A percentile compares a stretch with the other conserved stretches of the same genome.
Evolutionary conservation across 306 rosid genomes (phyloP).

Genomic region (Psophocarpus tetragonolobus): DNA sequence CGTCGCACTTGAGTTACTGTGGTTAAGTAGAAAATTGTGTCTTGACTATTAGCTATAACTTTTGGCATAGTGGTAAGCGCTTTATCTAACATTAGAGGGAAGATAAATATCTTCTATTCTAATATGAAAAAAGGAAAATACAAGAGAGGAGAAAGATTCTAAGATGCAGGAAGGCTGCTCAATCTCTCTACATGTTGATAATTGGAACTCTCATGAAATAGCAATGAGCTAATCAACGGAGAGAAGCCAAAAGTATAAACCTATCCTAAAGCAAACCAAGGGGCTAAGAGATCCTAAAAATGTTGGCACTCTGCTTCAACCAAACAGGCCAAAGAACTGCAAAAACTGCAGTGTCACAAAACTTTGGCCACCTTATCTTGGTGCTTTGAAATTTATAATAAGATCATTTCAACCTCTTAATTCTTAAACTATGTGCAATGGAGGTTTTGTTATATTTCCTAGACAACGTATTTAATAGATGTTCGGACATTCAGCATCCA

Average conservation of each 20-base stretch:
- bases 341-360: background rate
- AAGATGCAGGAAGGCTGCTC: slow-evolving; percentile 1
- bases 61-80: too few species aligned
- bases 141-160: background rate
- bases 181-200: background rate
- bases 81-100: too few species aligned
- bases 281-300: background rate
- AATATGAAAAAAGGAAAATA: background rate
- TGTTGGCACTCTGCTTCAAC: background rate
- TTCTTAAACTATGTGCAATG: background rate
- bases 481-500: slow-evolving; percentile 1
- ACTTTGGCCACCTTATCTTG: background rate
- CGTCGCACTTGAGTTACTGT: too few species aligned
- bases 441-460: slow-evolving; percentile 1
- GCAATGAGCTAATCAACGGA: background rate
- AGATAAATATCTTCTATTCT: background rate
- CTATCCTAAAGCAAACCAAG: slow-evolving; percentile 4
- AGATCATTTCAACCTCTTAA: slow-evolving; percentile 4
- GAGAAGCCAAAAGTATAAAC: background rate
- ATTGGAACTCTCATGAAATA: slow-evolving; percentile 1
- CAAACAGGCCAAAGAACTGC: background rate
- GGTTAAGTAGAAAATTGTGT: too few species aligned
- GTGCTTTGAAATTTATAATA: background rate
- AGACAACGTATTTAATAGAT: slow-evolving; percentile 2
- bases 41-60: too few species aligned